Conservation (phyloP, 805 yeast genomes). For the Saturnispora halmiae region DNA sequence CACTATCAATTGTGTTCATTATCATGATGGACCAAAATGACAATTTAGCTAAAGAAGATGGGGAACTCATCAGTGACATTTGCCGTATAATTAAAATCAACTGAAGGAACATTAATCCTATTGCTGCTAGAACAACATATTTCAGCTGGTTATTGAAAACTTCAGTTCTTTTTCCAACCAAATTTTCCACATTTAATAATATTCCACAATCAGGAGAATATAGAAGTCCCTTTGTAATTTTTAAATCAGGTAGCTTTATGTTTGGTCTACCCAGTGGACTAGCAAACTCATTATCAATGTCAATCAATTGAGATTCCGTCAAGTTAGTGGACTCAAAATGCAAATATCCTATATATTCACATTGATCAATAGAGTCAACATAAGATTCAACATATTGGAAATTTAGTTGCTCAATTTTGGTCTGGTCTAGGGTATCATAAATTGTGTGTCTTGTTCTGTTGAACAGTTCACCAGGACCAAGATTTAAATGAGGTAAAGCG, state of each 20-base stretch:
- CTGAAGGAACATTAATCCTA: constrained; percentile 41
- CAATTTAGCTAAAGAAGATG: constrained; percentile 67
- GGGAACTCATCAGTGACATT: constrained; percentile 64
- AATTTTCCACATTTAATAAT: constrained; percentile 31
- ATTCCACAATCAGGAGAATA: constrained; percentile 90
- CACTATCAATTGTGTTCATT: constrained; percentile 61
- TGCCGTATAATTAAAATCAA: constrained; percentile 54
- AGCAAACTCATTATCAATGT: constrained; percentile 62
- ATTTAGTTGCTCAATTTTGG: constrained; percentile 33
- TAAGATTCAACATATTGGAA: constrained; percentile 29
- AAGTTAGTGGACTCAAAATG: constrained; percentile 58
- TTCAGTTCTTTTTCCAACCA: constrained; percentile 52
- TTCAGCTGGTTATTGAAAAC: constrained; percentile 32
- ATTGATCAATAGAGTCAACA: constrained; percentile 32
- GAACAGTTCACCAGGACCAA: constrained; percentile 32
- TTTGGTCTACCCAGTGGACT: constrained; percentile 78
- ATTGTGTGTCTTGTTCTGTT: constrained; percentile 38
- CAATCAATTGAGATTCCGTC: constrained; percentile 41
- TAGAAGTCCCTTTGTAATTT: constrained; percentile 46
- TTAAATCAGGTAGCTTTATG: constrained; percentile 45
- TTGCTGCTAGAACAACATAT: constrained; percentile 34
- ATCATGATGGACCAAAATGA: constrained; percentile 61
- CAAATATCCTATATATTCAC: constrained; percentile 65
- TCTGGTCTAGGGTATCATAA: constrained; percentile 35
- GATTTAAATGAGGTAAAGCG: constrained; percentile 50